Base-by-base conservation (phyloP, 331 rosid species). In the Acacia pycnantha region DNA sequence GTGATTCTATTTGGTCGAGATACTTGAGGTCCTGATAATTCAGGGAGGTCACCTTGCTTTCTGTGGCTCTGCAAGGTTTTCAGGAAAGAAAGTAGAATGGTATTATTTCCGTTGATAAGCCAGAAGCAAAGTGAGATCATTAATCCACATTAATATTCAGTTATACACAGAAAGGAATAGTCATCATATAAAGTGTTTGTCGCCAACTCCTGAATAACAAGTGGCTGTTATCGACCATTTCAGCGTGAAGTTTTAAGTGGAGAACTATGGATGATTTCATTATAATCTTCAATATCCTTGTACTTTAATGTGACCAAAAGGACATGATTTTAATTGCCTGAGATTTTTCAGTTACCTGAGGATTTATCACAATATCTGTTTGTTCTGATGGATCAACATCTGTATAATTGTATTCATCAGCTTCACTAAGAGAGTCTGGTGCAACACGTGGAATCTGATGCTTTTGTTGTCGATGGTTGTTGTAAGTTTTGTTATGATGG, bases 1-100 rank as follows among this genome's bases (percentile, higher is more conserved):
- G 85, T 91, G 26, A 82, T 69, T 82, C 71, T 85, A 70, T 74
- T 51, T 31, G 88, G 77, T 76, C 75, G 89, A 43, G 81, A 56
- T 50, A 82, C n/a, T 69, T 82, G 81, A 5, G 92, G 90, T 47
- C 91, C 85, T 18, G 94, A 83, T 81, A 83, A 84, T 79, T 90
- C 95, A 56, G 82, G 72, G 64, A 80, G 88, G 54, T 85, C 78
- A 54, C 66, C 90, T 50, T 24, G 47, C 3, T 79, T 86, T 56
- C 68, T 84, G 76, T 29, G 35, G 77, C 81, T 89, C 98, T 93
- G 83, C 18, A 40, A 79, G 80, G 41, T 15, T 61, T 43, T 74
- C 47, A 77, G 41, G 12, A 48, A 31, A 61, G 62, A 69, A 82
- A 56, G 43, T 86, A 80, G 40, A 82, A 47, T 19, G 66, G 15